Conservation (phyloP, 2,329 filamentous ascomycete species). For the Xylariaceae sp. region DNA sequence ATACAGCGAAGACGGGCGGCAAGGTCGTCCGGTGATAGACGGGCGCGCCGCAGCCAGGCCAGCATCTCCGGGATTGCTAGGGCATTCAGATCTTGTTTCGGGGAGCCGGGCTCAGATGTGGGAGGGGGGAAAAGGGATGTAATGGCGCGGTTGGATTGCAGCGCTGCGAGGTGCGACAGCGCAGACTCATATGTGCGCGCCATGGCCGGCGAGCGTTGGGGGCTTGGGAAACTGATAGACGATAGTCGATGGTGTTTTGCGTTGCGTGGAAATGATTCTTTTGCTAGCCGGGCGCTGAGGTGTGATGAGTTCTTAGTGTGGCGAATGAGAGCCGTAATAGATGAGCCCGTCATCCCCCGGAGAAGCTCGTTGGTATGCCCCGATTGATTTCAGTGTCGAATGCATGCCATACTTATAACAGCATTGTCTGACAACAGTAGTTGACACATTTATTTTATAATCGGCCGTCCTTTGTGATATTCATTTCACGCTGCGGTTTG, state of each 20-base stretch:
- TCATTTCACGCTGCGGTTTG: too few relatives aligned
- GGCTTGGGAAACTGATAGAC: neutral
- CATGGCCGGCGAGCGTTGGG: slow-evolving; percentile 19
- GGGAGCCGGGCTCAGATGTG: slow-evolving; percentile 43
- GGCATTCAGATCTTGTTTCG: slow-evolving; percentile 55
- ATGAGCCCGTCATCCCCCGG: slow-evolving; percentile 1
- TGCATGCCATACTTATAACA: neutral
- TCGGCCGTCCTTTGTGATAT: too few relatives aligned
- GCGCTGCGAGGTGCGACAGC: slow-evolving; percentile 66
- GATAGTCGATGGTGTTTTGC: neutral
- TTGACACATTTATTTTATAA: too few relatives aligned
- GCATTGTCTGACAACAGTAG: too few relatives aligned
- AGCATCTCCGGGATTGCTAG: slow-evolving; percentile 77
- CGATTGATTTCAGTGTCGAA: neutral
- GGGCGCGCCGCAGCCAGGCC: slow-evolving; percentile 70
- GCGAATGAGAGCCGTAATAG: slow-evolving; percentile 4
- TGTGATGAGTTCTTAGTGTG: neutral
- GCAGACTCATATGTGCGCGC: slow-evolving; percentile 58
- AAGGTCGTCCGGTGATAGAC: slow-evolving; percentile 56
- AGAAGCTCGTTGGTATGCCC: neutral
- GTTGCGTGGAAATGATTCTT: neutral
- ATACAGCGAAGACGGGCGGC: slow-evolving; percentile 44
- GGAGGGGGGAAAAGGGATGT: slow-evolving; percentile 45
- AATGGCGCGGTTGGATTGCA: slow-evolving; percentile 75
- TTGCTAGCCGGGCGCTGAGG: neutral